Conservation (phyloP, 1,284 basidiomycete species). For the Fistulinella staudtii region DNA sequence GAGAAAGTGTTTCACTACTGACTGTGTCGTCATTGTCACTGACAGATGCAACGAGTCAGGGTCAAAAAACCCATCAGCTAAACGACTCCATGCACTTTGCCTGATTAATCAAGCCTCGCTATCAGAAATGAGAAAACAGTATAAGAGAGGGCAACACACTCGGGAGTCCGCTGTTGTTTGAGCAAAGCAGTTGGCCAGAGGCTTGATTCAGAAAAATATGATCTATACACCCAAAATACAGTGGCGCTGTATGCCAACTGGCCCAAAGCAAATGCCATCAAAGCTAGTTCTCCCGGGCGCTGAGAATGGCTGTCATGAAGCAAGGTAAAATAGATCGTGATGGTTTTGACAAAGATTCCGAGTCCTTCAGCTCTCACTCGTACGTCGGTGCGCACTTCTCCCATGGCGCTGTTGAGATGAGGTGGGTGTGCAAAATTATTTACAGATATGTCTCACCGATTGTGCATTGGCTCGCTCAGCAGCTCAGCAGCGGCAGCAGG, state of each 20-base stretch:
- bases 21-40: constrained; percentile 80
- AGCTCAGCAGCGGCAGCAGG: constrained; percentile 74
- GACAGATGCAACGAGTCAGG: constrained; percentile 54
- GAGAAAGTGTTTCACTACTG: constrained; percentile 88
- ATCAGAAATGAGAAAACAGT: neutral
- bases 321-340: constrained; percentile 66
- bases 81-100: constrained; percentile 11
- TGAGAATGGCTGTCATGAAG: constrained; percentile 39
- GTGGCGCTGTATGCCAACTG: constrained; percentile 68
- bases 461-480: constrained; percentile 80
- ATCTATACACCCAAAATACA: constrained; percentile 37
- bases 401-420: constrained; percentile 53
- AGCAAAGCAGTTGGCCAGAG: constrained; percentile 27
- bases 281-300: constrained; percentile 43
- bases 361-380: constrained; percentile 81
- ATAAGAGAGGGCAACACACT: constrained; percentile 16
- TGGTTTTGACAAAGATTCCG: constrained; percentile 72
- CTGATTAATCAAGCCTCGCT: constrained; percentile 4
- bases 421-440: constrained; percentile 6
- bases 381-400: constrained; percentile 58
- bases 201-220: constrained; percentile 24
- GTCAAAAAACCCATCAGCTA: constrained; percentile 42
- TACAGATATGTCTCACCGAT: constrained; percentile 44
- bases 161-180: constrained; percentile 3
- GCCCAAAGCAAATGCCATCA: constrained; percentile 80